phyloP scores from a whole-genome alignment of 1,284 basidiomycete species.

The Cryptococcus sp. region DNA sequence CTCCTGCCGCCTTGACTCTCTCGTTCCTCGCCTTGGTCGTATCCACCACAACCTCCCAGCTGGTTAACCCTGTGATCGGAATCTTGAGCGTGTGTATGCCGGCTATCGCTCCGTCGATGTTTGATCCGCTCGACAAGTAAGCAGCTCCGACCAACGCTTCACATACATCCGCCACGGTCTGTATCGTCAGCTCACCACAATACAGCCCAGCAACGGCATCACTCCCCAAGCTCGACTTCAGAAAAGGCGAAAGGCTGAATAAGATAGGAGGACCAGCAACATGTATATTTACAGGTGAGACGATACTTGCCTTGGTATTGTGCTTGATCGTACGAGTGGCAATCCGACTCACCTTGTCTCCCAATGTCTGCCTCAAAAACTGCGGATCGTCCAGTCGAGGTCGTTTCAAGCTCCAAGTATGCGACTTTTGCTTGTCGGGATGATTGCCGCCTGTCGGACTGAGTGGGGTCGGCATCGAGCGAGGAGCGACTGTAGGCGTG shows the following conservation, averaged over 20 bases:
- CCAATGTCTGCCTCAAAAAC: conserved; percentile 13
- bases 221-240: neutral
- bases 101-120: conserved; percentile 24
- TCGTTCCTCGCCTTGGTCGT: neutral
- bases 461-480: no score
- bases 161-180: conserved; percentile 37
- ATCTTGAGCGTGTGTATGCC: conserved; percentile 20
- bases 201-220: conserved; percentile 5
- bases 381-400: neutral
- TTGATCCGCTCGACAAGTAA: conserved; percentile 20
- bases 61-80: conserved; percentile 10
- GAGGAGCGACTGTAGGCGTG: no score
- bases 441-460: neutral
- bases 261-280: neutral
- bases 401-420: neutral
- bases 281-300: no score
- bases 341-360: conserved; percentile 30
- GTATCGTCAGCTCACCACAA: neutral
- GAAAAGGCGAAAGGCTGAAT: neutral
- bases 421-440: neutral
- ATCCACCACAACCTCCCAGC: conserved; percentile 15
- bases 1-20: no score
- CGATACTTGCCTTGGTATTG: neutral
- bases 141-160: conserved; percentile 38
- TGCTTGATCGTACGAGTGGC: neutral